These are phyloP conservation scores for Calonectria hongkongensis DNA, from an alignment of 2,329 filamentous ascomycete genomes.

Conservation along the genomic window DNA sequence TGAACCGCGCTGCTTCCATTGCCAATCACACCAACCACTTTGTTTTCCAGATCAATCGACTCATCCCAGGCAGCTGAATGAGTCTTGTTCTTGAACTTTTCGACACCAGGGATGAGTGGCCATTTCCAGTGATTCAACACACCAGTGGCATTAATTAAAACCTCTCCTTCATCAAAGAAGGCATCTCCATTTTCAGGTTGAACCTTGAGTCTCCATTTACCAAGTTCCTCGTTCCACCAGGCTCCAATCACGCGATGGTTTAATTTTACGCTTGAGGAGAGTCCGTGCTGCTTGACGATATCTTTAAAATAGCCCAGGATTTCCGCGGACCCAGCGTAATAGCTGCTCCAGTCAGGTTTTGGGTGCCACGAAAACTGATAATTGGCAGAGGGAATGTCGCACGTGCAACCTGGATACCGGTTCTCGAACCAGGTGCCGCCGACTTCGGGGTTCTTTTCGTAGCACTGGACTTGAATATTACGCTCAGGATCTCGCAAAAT, in stretches of 20 bases:
- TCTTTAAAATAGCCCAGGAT: slow-evolving; percentile 20
- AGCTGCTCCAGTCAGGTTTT: slow-evolving; percentile 18
- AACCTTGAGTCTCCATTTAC: slow-evolving; percentile 9
- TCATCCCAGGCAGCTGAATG: slow-evolving; percentile 64
- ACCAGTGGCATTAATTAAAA: slow-evolving; percentile 46
- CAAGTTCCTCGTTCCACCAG: slow-evolving; percentile 19
- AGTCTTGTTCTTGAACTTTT: slow-evolving; percentile 68
- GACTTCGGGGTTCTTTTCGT: slow-evolving; percentile 29
- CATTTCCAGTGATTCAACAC: slow-evolving; percentile 56
- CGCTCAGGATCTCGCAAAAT: slow-evolving; percentile 4
- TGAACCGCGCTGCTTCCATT: slow-evolving; percentile 7
- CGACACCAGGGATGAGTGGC: slow-evolving; percentile 70
- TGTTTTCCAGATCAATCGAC: neutral
- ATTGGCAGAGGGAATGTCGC: slow-evolving; percentile 3
- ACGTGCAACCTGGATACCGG: slow-evolving; percentile 26
- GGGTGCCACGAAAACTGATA: slow-evolving; percentile 22
- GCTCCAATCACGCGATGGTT: slow-evolving; percentile 18
- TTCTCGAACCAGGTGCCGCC: slow-evolving; percentile 29
- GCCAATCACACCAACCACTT: slow-evolving; percentile 12
- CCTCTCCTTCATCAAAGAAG: slow-evolving; percentile 44
- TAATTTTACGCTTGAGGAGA: neutral
- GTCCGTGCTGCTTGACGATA: neutral
- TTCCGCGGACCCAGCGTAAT: neutral
- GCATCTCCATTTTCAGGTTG: slow-evolving; percentile 21
- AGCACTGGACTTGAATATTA: slow-evolving; percentile 4